Conservation (phyloP, 257 asterid genomes). For the Capsicum rhomboideum region DNA sequence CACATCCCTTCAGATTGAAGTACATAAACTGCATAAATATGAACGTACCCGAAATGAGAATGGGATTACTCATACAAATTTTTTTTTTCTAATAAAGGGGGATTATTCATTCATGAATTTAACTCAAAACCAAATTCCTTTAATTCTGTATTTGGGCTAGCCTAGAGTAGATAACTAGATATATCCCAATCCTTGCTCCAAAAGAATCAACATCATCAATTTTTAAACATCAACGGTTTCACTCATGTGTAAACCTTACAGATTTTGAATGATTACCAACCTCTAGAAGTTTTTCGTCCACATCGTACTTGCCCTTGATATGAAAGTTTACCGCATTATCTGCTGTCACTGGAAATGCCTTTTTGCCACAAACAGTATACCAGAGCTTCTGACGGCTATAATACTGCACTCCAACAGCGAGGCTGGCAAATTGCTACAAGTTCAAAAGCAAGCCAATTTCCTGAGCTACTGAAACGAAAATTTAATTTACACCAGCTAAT, state of each 20-base stretch:
- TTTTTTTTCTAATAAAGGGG: background rate
- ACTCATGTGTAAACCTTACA: background rate
- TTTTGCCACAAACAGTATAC: slow-evolving; percentile 54
- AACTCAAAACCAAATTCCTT: background rate
- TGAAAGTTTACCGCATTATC: slow-evolving; percentile 45
- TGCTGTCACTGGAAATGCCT: slow-evolving; percentile 51
- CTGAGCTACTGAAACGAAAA: background rate
- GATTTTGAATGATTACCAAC: slow-evolving; percentile 14
- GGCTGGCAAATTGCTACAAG: slow-evolving; percentile 43
- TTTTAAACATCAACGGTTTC: background rate
- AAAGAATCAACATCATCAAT: background rate
- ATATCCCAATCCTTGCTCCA: background rate
- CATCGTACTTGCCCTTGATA: slow-evolving; percentile 54
- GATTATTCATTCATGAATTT: background rate
- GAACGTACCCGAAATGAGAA: background rate
- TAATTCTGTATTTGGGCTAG: background rate
- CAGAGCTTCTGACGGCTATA: slow-evolving; percentile 43
- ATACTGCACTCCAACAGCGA: slow-evolving; percentile 60
- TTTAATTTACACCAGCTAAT: background rate
- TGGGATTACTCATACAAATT: background rate
- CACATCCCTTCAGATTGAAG: background rate
- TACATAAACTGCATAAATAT: background rate
- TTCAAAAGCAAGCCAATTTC: slow-evolving; percentile 6
- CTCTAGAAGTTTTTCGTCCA: slow-evolving; percentile 54
- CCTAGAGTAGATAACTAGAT: background rate